A percentile compares a stretch with the other conserved stretches of the same genome.
Evolutionary conservation across 148 eudicot genomes (phyloP).

Genomic region (Rhododendron kiyosumense): DNA sequence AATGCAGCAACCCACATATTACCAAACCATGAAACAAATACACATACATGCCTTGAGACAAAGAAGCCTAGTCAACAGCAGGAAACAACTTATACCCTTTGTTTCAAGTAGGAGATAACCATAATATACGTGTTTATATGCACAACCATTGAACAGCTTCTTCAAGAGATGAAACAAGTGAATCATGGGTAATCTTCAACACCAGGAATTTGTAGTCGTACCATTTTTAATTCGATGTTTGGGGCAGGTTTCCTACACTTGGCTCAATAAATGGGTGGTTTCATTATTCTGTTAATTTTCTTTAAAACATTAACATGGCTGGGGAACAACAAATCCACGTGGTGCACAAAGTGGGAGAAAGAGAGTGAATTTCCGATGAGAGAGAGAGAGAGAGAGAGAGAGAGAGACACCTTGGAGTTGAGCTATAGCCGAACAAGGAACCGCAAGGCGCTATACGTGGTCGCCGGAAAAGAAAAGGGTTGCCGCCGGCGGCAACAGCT

Average conservation of each 20-base stretch:
- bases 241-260: background rate
- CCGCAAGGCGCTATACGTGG: background rate
- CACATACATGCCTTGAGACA: background rate
- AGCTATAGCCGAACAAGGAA: background rate
- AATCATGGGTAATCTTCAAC: background rate
- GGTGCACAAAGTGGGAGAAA: background rate
- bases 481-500: background rate
- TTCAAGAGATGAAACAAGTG: background rate
- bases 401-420: background rate
- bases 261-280: background rate
- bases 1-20: background rate
- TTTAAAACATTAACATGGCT: background rate
- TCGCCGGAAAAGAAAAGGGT: background rate
- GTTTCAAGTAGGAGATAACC: background rate
- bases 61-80: background rate
- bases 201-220: background rate
- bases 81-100: background rate
- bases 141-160: background rate
- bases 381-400: background rate
- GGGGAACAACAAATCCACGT: background rate
- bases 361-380: background rate
- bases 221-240: background rate
- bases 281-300: background rate
- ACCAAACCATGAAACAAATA: background rate
- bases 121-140: background rate